A percentile compares a stretch with the other conserved stretches of the same genome.
phyloP scores from a whole-genome alignment of 139 green algal genomes.

The Tetraselmis chui region DNA sequence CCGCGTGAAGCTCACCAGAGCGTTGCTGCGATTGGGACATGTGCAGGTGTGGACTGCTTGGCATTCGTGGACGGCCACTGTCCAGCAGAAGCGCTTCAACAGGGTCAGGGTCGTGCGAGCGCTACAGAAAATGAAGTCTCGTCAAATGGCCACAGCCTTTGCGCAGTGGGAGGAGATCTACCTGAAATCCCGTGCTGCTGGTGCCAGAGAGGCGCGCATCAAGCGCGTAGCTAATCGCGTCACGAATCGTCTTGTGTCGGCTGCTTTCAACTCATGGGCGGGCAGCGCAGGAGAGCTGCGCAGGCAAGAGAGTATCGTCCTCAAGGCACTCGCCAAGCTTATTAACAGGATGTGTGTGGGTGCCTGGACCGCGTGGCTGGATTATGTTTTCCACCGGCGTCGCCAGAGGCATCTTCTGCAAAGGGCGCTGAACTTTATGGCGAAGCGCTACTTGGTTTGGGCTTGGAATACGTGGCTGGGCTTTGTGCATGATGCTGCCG shows the following conservation, averaged over 20 bases:
- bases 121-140: background rate
- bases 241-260: background rate
- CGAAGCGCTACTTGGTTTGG: background rate
- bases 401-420: background rate
- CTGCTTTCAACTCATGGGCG: background rate
- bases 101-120: background rate
- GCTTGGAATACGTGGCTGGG: background rate
- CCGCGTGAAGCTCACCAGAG: background rate
- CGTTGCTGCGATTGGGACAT: background rate
- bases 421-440: background rate
- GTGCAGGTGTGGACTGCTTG: background rate
- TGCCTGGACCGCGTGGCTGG: background rate
- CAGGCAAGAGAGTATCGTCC: background rate
- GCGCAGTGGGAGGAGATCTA: background rate
- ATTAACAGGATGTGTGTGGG: background rate
- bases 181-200: background rate
- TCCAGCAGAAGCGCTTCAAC: background rate
- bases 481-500: background rate
- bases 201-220: background rate
- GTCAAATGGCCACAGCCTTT: background rate
- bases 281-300: background rate
- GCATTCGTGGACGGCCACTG: background rate
- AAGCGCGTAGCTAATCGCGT: background rate
- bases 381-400: background rate
- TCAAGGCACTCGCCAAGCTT: background rate